Base-by-base conservation (phyloP, 176 grass and related monocot genomes). In the Miscanthus lutarioriparius region DNA sequence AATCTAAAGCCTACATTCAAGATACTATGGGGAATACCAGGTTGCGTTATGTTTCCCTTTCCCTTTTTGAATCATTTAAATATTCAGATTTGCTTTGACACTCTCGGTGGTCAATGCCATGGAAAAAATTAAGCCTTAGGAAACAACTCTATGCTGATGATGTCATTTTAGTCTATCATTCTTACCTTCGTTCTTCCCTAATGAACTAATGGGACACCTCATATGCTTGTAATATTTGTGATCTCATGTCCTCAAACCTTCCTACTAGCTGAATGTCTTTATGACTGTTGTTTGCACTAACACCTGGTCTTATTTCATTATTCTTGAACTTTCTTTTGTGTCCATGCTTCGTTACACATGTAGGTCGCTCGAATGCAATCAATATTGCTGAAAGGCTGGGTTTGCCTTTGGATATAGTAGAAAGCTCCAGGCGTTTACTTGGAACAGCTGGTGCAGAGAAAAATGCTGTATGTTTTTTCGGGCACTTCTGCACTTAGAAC, bases 11-110 rank as follows among this genome's bases (percentile, higher is more conserved):
- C 92, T 64, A 94, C 89, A 85, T 94, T 86, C 79, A 91, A 87
- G 92, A 94, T 94, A 79, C 89, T 92, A 13, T 94, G 92, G 92
- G 92, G 92, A 88, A 86, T 94, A 70, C 92, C 89, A 94, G 92
- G 92, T 94, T 76, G 25, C 28, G 70, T 72, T 67, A 70, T 72
- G 17, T 73, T 82, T 59, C 12, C 7, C 45, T 22, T 76, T 77
- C 27, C 7, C 30, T 82, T 37, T 65, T 66, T 72, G 16, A 44
- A 59, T 72, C 41, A 53, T 71, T 17, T 40, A 41, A 58, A 47
- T 72, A 19, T 36, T 35, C 22, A 43, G 62, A 72, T 70, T 86
- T 90, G 77, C 58, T 78, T 72, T 64, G 13, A 20, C 25, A 63
- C 32, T 32, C 5, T 79, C 40, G 25, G 32, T 73, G 9, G 53